These are phyloP conservation scores for Eucalyptus grandis DNA, from an alignment of 345 rosid genomes.

Conservation along the genomic window DNA sequence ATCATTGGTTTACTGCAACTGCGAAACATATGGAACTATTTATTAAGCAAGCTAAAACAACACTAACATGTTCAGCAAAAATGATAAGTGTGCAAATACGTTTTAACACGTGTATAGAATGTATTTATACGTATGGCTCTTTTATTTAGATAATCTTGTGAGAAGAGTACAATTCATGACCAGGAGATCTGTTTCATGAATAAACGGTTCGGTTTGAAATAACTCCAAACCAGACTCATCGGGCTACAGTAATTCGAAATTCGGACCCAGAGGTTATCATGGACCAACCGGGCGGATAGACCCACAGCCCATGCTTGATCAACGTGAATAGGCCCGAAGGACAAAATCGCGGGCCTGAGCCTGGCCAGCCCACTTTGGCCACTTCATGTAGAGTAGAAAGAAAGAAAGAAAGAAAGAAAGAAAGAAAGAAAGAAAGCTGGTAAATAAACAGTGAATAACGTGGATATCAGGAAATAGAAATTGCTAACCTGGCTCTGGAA, in stretches of 20 bases:
- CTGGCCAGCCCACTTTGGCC: neutral
- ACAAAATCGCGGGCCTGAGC: neutral
- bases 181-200: neutral
- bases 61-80: neutral
- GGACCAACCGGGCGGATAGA: neutral
- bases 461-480: too few relatives aligned
- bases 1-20: neutral
- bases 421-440: neutral
- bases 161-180: neutral
- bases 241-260: neutral
- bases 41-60: neutral
- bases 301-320: neutral
- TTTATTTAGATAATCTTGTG: neutral
- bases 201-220: neutral
- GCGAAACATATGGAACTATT: neutral
- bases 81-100: neutral
- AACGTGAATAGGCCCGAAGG: neutral
- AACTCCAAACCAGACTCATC: neutral
- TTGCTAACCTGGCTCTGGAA: slow-evolving; percentile 35
- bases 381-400: neutral
- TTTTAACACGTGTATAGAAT: neutral
- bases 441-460: too few relatives aligned
- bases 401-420: too few relatives aligned
- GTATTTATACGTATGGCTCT: neutral
- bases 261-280: neutral